phyloP scores from a whole-genome alignment of 2,329 filamentous ascomycete species.

The Nemania sp. region DNA sequence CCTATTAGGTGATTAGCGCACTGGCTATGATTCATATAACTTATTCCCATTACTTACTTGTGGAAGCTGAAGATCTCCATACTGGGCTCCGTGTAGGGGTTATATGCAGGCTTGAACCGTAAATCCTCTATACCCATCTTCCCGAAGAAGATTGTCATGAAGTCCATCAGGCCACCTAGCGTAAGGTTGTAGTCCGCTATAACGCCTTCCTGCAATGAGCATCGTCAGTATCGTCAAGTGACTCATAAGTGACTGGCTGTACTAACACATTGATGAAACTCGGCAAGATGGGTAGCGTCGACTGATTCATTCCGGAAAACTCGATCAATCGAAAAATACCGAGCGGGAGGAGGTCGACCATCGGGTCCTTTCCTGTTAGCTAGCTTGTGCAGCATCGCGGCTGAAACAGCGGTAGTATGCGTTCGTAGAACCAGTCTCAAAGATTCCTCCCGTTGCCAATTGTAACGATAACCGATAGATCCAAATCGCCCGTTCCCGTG shows the following conservation, averaged over 20 bases:
- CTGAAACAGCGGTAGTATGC: conserved; percentile 16
- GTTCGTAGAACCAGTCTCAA: conserved; percentile 51
- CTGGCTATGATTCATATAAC: neutral
- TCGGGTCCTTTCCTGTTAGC: conserved; percentile 60
- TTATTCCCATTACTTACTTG: neutral
- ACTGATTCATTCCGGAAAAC: conserved; percentile 97
- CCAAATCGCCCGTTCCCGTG: conserved; percentile 86
- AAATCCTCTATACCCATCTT: conserved; percentile 90
- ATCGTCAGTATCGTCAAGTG: neutral
- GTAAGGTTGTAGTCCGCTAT: conserved; percentile 96
- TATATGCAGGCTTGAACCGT: conserved; percentile 90
- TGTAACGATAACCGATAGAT: conserved; percentile 91
- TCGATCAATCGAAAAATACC: conserved; percentile 97
- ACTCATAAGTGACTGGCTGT: neutral
- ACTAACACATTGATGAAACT: conserved; percentile 85
- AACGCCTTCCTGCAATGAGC: conserved; percentile 71
- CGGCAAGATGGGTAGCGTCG: conserved; percentile 78
- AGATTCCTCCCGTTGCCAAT: conserved; percentile 69
- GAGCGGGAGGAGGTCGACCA: conserved; percentile 68
- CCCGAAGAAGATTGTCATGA: conserved; percentile 93
- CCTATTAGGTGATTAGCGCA: neutral
- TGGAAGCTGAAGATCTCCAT: conserved; percentile 83
- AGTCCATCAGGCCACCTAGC: conserved; percentile 83
- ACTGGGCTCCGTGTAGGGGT: conserved; percentile 88
- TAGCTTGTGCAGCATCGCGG: conserved; percentile 52